Evolutionary conservation across 306 rosid species (phyloP), one percentile per base, ranked within the genome.

Genomic region (Elaeagnus macrophylla): DNA sequence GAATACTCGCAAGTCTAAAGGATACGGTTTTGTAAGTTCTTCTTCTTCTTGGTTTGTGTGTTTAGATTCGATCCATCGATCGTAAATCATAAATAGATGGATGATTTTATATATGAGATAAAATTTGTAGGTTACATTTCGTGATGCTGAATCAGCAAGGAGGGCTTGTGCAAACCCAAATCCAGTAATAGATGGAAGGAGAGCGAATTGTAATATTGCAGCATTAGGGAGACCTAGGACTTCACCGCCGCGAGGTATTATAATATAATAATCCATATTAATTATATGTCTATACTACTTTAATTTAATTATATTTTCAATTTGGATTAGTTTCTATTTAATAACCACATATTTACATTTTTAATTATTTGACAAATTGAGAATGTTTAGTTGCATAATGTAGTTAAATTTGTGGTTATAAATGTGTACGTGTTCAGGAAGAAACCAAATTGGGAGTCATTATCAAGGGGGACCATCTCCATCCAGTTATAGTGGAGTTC

Each of bases 171-270:
- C 64, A 12, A 67, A 84, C 71, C 90, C 87, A 0, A 66, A 66
- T 48, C 94, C 96, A 7, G 59, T 73, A 17, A 88, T 88, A 58
- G 89, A 82, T 73, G 94, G 90, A 43, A 79, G 96, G 53, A 79
- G 79, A 16, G 88, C 96, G 15, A 88, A 88, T 45, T 72, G 77
- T 57, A 66, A 72, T 48, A 53, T 72, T 25, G 77, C 77, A 9
- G 54, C 73, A 20, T 13, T 72, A 16, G 73, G 77, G 42, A 62
- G 70, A 8, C 63, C 70, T 36, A 62, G 63, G 13, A 56, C 55
- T 0, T 12, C 62, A 8, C 50, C 56, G 19, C 57, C 54, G 7
- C 40, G 44, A 5, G 70, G 62, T 65, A 2, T 0, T 25, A 25
- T 20, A 20, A 20, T 20, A 20, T 20, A 20, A 25, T 25, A 25